Base-by-base conservation (phyloP, 331 rosid species). In the Cydonia oblonga region DNA sequence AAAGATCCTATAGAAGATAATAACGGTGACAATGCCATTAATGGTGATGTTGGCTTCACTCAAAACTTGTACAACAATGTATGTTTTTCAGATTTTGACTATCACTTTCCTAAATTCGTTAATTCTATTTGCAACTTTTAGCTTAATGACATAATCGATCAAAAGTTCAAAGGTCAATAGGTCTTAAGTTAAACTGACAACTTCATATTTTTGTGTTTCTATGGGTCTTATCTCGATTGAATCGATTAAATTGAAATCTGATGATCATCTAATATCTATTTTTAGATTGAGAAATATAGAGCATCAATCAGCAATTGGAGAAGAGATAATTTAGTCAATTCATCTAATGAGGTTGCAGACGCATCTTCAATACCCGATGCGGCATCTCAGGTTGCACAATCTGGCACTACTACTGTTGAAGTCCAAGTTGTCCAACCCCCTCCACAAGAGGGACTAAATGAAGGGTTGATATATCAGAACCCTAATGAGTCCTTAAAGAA, bases 31-130 rank as follows among this genome's bases (percentile, higher is more conserved):
- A 52, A 16, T 58, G 19, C 67, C 44, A 49, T 24, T 16, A 40
- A 22, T 66, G 19, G 12, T 5, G 13, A 25, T 60, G 35, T 7
- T 4, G 22, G 30, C 52, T 18, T 49, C 74, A 23, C 22, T 57
- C 54, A 24, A 12, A 44, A 80, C 40, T 69, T 64, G 38, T 54
- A n/a, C 62, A 52, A 63, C 7, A 74, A 74, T 57, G 83, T 79
- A 64, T 8, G 30, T 35, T 51, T 15, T 32, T 49, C 35, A 5
- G 18, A n/a, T 49, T 64, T 19, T 33, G 33, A 22, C 2, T 64
- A n/a, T 33, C 3, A 38, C 9, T n/a, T 58, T 18, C 60, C 24
- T 16, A 9, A 6, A 23, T 11, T 24, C 62, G 29, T 75, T 35
- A 2, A 12, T 49, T 51, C 18, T 56, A 2, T 7, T 40, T 11